Base-by-base conservation (phyloP, 2,329 filamentous ascomycete genomes). In the Lasiodiplodia sp. region DNA sequence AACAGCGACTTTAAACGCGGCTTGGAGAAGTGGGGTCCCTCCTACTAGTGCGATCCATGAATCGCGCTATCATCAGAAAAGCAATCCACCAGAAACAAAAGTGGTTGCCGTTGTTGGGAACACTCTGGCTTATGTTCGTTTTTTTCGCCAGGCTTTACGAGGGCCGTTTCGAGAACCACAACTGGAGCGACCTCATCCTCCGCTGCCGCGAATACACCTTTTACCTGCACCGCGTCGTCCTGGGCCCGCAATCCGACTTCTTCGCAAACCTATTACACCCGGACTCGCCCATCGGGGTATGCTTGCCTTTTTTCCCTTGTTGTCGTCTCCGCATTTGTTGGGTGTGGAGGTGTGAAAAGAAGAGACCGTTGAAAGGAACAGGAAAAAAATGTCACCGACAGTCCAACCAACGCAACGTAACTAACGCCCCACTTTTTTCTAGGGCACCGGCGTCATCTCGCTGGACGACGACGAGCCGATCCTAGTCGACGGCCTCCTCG, bases 401-500 rank as follows among this genome's bases (percentile, higher is more conserved):
- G 23, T 23, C 23, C 23, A 23, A 23, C 23, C 23, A 23, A 23
- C 23, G 23, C 23, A 23, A 23, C 23, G 23, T 23, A 23, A 6
- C 49, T 66, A 37, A 66, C n/a, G 8, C 7, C 53, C 28, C 8
- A 16, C 16, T n/a, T n/a, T 49, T 49, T 65, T 23, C 8, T 11
- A 14, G n/a, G 57, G 65, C 52, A 67, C 65, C 4, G 44, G 55
- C 52, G 38, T 67, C 53, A 56, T 67, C n/a, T 31, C 10, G 2
- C 52, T 57, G 4, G 65, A 58, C 16, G 65, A 67, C 10, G 52
- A 57, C 18, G 55, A 69, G 44, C 65, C 65, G 18, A 25, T 49
- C 37, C 28, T 58, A n/a, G 64, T 69, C 12, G 23, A 57, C n/a
- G 55, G 51, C 6, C 57, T 69, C 44, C 64, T 69, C 14, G 14